Base-by-base conservation (phyloP, 192 early-diverging fungal species). In the Coemansia interrupta region DNA sequence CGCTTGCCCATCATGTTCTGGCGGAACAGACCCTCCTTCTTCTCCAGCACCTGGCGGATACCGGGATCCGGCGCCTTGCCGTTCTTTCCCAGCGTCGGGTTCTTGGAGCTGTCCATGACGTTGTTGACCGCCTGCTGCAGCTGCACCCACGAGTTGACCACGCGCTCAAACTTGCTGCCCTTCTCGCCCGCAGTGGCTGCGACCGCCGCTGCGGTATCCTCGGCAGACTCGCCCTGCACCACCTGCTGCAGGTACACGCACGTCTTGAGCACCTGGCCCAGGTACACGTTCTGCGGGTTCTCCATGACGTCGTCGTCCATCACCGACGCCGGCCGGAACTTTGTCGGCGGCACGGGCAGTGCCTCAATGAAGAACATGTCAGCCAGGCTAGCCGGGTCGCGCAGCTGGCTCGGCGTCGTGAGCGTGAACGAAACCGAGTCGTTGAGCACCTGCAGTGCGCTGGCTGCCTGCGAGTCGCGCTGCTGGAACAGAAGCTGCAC, bases 1-100 rank as follows among this genome's bases (percentile, higher is more conserved):
- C 97, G 90, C 81, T 99, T 99, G 53, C 97, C 97, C 97, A 99
- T 99, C 95, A 99, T 96, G 76, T 99, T 94, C 82, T 94, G 96
- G 50, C 97, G 84, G 82, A 99, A 97, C 51, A 99, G 79, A 61
- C 97, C 97, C 68, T 98, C 93, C 83, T 99, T 99, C 88, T 98
- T 98, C 74, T 99, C 97, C 48, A 99, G 81, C 23, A 93, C 69
- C 82, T 99, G 97, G 36, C 90, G 84, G 58, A 99, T 92, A 64
- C 97, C 97, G 3, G 90, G 84, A n/a, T 92, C 87, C 2, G 88
- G 82, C 13, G 78, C 55, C 60, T 87, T 83, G 45, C 91, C 92
- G 40, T 78, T 70, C 32, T 66, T 60, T 30, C 78, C 60, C 15
- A 66, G 42, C 36, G 81, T 76, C 32, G 93, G 90, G 63, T 90